Evolutionary conservation across 1,139 yeast genomes (phyloP).

Genomic region (Ogataea hybrid): DNA sequence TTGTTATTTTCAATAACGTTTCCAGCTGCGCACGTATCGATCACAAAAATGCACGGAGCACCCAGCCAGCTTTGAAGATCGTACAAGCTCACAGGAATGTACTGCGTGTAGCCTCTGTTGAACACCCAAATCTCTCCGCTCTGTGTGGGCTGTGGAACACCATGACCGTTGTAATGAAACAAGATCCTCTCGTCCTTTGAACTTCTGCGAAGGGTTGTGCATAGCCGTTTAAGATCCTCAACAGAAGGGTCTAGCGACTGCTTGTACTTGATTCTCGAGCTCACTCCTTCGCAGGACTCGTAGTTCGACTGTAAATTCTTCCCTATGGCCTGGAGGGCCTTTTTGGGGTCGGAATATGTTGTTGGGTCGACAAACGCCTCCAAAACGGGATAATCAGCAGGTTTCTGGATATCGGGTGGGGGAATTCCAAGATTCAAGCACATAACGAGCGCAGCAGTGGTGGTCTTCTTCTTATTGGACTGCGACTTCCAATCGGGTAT

Average conservation of each 20-base stretch:
- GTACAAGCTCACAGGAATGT: conserved; percentile 89
- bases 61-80: conserved; percentile 97
- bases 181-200: conserved; percentile 89
- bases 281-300: conserved; percentile 58
- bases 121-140: conserved; percentile 99
- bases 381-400: conserved; percentile 88
- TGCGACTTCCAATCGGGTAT: conserved; percentile 88
- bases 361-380: conserved; percentile 96
- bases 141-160: conserved; percentile 96
- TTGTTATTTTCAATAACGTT: conserved; percentile 88
- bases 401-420: conserved; percentile 94
- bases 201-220: conserved; percentile 81
- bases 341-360: conserved; percentile 79
- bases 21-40: conserved; percentile 95
- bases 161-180: conserved; percentile 97
- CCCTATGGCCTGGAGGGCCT: conserved; percentile 90
- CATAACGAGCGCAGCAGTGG: conserved; percentile 88
- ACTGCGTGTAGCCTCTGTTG: conserved; percentile 94
- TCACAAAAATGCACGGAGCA: conserved; percentile 94
- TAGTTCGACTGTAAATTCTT: conserved; percentile 84
- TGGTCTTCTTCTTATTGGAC: conserved; percentile 89
- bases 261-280: conserved; percentile 85
- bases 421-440: conserved; percentile 94
- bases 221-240: conserved; percentile 90
- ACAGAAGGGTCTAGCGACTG: conserved; percentile 93